Evolutionary conservation across 352 stramenopile genomes (phyloP), one percentile per base, ranked within the genome.

Genomic region (Sclerospora graminicola): DNA sequence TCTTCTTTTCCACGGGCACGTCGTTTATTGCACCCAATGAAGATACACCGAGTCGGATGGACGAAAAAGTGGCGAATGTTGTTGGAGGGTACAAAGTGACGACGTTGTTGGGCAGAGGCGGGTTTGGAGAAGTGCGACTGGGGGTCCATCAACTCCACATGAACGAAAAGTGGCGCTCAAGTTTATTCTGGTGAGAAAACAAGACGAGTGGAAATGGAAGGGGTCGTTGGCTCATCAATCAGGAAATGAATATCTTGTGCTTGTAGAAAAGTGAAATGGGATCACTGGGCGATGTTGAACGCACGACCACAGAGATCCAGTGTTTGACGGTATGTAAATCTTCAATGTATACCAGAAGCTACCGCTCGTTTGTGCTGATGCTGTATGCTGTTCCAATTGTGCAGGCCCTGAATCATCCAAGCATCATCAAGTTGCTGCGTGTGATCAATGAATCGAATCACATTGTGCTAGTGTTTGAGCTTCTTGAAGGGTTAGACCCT

Each of bases 81-180:
- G 78, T 92, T 1, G 71, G 78, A 16, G 76, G 75, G 60, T 89
- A 20, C 80, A n/a, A n/a, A n/a, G n/a, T n/a, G n/a, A n/a, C n/a
- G n/a, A n/a, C n/a, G n/a, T n/a, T n/a, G n/a, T n/a, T n/a, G n/a
- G n/a, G n/a, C n/a, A n/a, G n/a, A n/a, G n/a, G n/a, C n/a, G n/a
- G n/a, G n/a, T n/a, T n/a, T n/a, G n/a, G n/a, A n/a, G n/a, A n/a
- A n/a, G n/a, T n/a, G n/a, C n/a, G n/a, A n/a, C n/a, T n/a, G n/a
- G n/a, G n/a, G n/a, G n/a, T n/a, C n/a, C n/a, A 94, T 45, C 76
- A 89, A 26, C 64, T n/a, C n/a, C n/a, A 90, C 21, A 94, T 78
- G 27, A 86, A 84, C 47, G 78, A 91, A 79, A 82, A 63, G 82
- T 92, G 24, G 82, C 82, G 20, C 65, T 94, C 41, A 94, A 94